Percentiles rank a stretch among this genome's conserved stretches.
These are phyloP conservation scores for Suillus ampliporus DNA, from an alignment of 768 basidiomycete species.

Conservation along the genomic window DNA sequence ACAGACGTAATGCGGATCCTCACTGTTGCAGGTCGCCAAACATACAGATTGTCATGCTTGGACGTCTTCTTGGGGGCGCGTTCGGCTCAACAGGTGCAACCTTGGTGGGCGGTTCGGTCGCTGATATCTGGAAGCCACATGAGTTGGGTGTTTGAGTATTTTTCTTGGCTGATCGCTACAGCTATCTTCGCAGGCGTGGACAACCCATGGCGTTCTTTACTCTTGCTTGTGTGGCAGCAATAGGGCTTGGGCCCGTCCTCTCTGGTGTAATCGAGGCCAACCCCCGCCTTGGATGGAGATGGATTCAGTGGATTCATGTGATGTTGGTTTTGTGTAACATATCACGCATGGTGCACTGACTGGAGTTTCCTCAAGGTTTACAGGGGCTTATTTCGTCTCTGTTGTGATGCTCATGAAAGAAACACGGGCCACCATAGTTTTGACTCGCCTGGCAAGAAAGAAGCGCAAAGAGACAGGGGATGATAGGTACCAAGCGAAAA, in stretches of 20 bases:
- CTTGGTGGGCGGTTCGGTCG: slow-evolving; percentile 71
- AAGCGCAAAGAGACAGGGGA: slow-evolving; percentile 71
- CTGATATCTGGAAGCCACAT: slow-evolving; percentile 62
- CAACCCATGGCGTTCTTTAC: slow-evolving; percentile 78
- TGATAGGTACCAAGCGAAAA: slow-evolving; percentile 60
- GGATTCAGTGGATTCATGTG: slow-evolving; percentile 80
- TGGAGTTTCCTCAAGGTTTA: slow-evolving; percentile 43
- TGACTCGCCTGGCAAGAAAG: slow-evolving; percentile 63
- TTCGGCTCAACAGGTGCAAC: slow-evolving; percentile 68
- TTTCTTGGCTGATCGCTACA: neutral
- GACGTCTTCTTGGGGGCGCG: slow-evolving; percentile 61
- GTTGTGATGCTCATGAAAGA: slow-evolving; percentile 66
- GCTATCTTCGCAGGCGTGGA: slow-evolving; percentile 26
- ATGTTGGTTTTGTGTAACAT: slow-evolving; percentile 45
- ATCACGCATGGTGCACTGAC: neutral
- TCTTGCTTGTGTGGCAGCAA: slow-evolving; percentile 57
- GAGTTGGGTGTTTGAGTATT: slow-evolving; percentile 47
- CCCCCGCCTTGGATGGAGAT: slow-evolving; percentile 64
- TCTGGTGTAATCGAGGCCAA: slow-evolving; percentile 69
- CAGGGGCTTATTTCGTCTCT: slow-evolving; percentile 51
- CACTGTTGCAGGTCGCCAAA: slow-evolving; percentile 34
- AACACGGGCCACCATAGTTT: slow-evolving; percentile 70
- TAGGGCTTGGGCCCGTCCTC: slow-evolving; percentile 62
- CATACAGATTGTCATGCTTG: slow-evolving; percentile 62
- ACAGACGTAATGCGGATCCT: neutral